Evolutionary conservation across 352 stramenopile species (phyloP).

Genomic region (Globisporangium nodosum): DNA sequence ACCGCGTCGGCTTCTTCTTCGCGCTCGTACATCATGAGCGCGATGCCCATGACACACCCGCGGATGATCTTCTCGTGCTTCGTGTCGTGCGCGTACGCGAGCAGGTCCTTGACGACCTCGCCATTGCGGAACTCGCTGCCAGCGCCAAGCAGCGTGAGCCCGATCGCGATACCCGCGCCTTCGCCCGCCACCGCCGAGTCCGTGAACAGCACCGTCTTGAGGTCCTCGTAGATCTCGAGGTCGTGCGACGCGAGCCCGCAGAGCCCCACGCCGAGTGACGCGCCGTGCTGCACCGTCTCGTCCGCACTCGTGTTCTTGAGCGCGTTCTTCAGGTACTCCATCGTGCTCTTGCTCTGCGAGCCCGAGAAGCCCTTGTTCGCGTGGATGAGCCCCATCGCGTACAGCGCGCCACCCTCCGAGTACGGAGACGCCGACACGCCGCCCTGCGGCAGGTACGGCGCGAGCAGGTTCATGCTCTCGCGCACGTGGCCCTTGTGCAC

Average conservation of each 20-base stretch:
- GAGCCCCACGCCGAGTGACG: constrained; percentile 96
- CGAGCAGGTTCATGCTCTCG: constrained; percentile 96
- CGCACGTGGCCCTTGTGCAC: constrained; percentile 97
- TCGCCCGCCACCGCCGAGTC: constrained; percentile 98
- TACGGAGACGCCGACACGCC: constrained; percentile 91
- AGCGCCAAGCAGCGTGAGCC: constrained; percentile 94
- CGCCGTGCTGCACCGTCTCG: constrained; percentile 97
- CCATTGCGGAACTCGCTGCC: constrained; percentile 82
- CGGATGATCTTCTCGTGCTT: constrained; percentile 99
- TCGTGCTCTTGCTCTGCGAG: constrained; percentile 73
- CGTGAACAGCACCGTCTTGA: constrained; percentile 97
- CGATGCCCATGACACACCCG: constrained; percentile 96
- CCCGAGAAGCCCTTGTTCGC: constrained; percentile 92
- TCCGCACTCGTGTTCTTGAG: constrained; percentile 87
- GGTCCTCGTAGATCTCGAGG: constrained; percentile 93
- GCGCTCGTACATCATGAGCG: constrained; percentile 97
- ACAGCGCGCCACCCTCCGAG: constrained; percentile 96
- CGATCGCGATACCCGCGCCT: constrained; percentile 96
- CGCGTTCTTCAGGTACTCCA: constrained; percentile 85
- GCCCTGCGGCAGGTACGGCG: constrained; percentile 95
- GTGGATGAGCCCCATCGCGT: constrained; percentile 98
- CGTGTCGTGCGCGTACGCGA: constrained; percentile 98
- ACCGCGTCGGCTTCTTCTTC: constrained; percentile 95
- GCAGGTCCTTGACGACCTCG: constrained; percentile 90
- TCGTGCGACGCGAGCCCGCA: constrained; percentile 94